Percentiles rank a stretch among this genome's conserved stretches.
Conservation (phyloP, 805 yeast genomes). For the Candida argentea region DNA sequence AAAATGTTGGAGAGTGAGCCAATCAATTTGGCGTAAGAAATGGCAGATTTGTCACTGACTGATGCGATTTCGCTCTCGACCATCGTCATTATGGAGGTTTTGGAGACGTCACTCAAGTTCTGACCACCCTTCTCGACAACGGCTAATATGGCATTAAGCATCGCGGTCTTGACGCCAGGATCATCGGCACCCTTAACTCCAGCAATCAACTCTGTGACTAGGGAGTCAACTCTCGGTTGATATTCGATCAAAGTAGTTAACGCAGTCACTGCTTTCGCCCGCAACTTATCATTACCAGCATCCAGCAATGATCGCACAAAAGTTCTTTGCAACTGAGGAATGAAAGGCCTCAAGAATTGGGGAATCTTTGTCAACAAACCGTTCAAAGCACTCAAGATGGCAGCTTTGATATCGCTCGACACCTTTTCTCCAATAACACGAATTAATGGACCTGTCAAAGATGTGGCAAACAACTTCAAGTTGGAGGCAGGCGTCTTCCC, state of each 20-base stretch:
- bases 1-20: constrained; percentile 69
- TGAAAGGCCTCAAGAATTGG: constrained; percentile 83
- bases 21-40: constrained; percentile 67
- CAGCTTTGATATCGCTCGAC: constrained; percentile 83
- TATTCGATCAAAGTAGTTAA: constrained; percentile 78
- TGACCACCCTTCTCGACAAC: constrained; percentile 73
- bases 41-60: constrained; percentile 50
- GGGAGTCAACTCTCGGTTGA: constrained; percentile 91
- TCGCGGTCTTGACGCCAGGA: constrained; percentile 70
- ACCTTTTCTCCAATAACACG: constrained; percentile 97
- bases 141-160: constrained; percentile 75
- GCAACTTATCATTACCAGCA: constrained; percentile 56
- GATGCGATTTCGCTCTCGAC: constrained; percentile 59
- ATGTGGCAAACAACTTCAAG: constrained; percentile 82
- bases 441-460: constrained; percentile 93
- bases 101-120: constrained; percentile 66
- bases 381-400: constrained; percentile 81
- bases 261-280: constrained; percentile 83
- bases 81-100: constrained; percentile 54
- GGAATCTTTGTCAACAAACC: constrained; percentile 76
- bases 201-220: constrained; percentile 70
- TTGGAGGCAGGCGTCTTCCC: constrained; percentile 76
- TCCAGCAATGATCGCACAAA: constrained; percentile 88
- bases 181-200: constrained; percentile 63
- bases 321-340: constrained; percentile 96